Evolutionary conservation across 2,329 filamentous ascomycete genomes (phyloP).

Genomic region (Alternaria gansuensis): DNA sequence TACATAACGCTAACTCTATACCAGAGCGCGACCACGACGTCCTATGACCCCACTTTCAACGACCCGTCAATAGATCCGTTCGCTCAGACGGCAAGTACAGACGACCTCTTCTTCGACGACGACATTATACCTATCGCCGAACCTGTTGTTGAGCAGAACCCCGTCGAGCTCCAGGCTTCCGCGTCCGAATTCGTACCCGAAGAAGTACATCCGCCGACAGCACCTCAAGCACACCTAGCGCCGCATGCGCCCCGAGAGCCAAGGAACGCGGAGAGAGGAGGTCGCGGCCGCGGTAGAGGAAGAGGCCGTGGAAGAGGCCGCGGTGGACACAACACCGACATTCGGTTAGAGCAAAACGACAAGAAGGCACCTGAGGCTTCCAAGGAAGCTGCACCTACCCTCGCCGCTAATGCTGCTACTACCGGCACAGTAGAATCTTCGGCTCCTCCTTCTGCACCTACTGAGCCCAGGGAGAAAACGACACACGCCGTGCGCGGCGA

Average conservation of each 20-base stretch:
- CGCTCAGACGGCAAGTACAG: conserved; percentile 60
- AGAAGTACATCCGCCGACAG: conserved; percentile 27
- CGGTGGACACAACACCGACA: conserved; percentile 26
- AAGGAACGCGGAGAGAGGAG: conserved; percentile 39
- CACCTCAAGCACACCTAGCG: conserved; percentile 33
- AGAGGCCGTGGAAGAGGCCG: conserved; percentile 39
- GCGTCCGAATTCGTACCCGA: conserved; percentile 36
- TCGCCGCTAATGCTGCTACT: conserved; percentile 18
- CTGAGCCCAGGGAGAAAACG: conserved; percentile 36
- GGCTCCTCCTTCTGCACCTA: conserved; percentile 27
- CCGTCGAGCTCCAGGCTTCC: conserved; percentile 30
- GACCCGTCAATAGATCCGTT: conserved; percentile 55
- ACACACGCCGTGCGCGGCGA: conserved; percentile 47
- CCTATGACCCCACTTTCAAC: conserved; percentile 43
- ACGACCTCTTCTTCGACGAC: conserved; percentile 62
- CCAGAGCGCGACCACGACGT: conserved; percentile 29
- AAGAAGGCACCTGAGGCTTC: conserved; percentile 31
- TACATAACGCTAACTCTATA: conserved; percentile 9
- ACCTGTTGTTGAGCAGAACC: conserved; percentile 51
- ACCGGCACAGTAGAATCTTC: conserved; percentile 25
- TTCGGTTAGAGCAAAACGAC: conserved; percentile 25
- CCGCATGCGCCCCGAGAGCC: conserved; percentile 41
- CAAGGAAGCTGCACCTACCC: conserved; percentile 33
- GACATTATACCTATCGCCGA: conserved; percentile 60
- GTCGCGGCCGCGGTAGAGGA: conserved; percentile 40